These are phyloP conservation scores for Infundibulicybe gibba DNA, from an alignment of 768 basidiomycete genomes.

Conservation along the genomic window DNA sequence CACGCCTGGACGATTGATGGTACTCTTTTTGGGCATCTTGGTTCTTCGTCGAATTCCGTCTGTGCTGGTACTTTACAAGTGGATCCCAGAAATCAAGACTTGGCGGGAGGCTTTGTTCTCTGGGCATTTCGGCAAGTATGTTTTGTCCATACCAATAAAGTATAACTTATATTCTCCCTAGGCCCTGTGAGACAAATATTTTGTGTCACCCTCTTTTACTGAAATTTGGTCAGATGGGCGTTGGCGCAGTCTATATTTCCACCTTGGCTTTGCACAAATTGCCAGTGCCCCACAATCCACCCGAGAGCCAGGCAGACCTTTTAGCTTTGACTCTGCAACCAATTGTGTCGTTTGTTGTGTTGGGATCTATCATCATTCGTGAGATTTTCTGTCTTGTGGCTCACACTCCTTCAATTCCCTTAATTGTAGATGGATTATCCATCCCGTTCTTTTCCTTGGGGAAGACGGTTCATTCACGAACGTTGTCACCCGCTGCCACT, in stretches of 20 bases:
- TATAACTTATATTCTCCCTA: constrained; percentile 13
- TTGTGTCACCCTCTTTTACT: neutral
- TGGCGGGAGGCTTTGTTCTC: constrained; percentile 88
- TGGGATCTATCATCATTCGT: constrained; percentile 85
- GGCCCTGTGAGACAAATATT: constrained; percentile 58
- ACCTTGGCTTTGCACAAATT: constrained; percentile 65
- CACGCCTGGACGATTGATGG: constrained; percentile 64
- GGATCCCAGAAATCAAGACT: constrained; percentile 82
- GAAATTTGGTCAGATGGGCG: constrained; percentile 69
- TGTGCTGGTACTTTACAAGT: constrained; percentile 72
- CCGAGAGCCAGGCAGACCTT: constrained; percentile 64
- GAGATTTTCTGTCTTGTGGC: constrained; percentile 19
- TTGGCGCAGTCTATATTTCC: constrained; percentile 86
- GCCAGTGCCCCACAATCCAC: constrained; percentile 54
- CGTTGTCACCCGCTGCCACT: constrained; percentile 41
- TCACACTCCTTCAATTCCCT: neutral
- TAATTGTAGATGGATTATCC: constrained; percentile 54
- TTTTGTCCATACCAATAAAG: too few relatives aligned
- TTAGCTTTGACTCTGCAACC: constrained; percentile 75
- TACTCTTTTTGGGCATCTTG: constrained; percentile 67
- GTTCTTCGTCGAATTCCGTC: constrained; percentile 78
- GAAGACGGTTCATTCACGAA: constrained; percentile 38
- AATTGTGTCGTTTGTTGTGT: constrained; percentile 84
- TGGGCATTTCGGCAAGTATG: constrained; percentile 77
- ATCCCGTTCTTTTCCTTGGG: constrained; percentile 65